Evolutionary conservation across 129 eudicot species (phyloP), one percentile per base, ranked within the genome.

Genomic region (Artemisia tridentata): DNA sequence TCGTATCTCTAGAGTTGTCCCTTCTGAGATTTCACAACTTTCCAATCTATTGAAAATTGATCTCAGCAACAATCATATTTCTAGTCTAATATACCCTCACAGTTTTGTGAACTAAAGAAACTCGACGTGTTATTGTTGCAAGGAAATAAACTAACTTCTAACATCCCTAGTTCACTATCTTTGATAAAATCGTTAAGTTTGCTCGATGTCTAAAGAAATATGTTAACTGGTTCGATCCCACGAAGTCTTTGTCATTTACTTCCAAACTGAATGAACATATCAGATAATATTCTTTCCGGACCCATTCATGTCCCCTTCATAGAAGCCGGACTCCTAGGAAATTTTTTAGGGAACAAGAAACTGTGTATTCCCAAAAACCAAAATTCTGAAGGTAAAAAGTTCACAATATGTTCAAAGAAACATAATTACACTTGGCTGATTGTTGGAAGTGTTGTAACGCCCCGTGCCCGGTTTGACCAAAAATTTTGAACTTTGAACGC

Each of bases 181-280:
- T 77, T 78, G 8, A 65, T 87, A 13, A 73, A 71, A 54, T 85
- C 79, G 25, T 80, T 92, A 17, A 89, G 86, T 66, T 77, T 84
- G 69, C 88, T 92, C 49, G 96, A 92, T 65, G 77, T 92, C 46
- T 86, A 95, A 7, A 75, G 83, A 68, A 92, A 92, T 68, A 63
- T 15, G 16, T 72, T 89, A 61, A 83, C 51, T 38, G 98, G 96
- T 6, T 75, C 73, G 2, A 66, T 92, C 84, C 98, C 98, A 3
- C 88, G 81, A 67, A 88, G 86, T 72, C 88, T 92, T 25, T 71
- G 79, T 75, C 73, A 79, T 52, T 60, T 92, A 80, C 83, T 89
- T 38, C 96, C 98, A 31, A 92, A 85, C 56, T 92, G 90, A 0
- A 77, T 92, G 79, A 92, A 92, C 86, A 85, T 92, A 53, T 84